These are phyloP conservation scores for Acacia crassicarpa DNA, from an alignment of 306 rosid species.

Conservation along the genomic window DNA sequence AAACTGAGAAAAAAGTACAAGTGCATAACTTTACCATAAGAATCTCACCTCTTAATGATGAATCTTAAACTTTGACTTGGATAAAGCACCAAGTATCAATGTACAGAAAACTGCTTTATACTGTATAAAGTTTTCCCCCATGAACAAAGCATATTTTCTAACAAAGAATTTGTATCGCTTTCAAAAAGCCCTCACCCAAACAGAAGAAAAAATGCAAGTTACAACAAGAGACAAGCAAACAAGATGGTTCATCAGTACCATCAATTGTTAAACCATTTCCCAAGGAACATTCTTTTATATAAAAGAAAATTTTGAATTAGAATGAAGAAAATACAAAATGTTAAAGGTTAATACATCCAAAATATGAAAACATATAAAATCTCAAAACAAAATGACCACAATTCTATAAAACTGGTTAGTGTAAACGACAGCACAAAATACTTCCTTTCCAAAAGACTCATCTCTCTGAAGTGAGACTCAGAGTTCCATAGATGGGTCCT, in stretches of 20 bases:
- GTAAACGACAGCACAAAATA: background rate
- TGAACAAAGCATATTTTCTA: background rate
- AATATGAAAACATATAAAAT: no score
- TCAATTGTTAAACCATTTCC: background rate
- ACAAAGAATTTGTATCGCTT: background rate
- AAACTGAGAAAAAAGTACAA: background rate
- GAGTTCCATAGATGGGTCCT: no score
- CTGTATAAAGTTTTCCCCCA: background rate
- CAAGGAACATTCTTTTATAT: background rate
- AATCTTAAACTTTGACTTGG: background rate
- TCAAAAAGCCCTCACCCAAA: background rate
- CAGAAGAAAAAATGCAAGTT: background rate
- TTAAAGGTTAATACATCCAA: background rate
- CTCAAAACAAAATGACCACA: background rate
- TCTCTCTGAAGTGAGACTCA: no score
- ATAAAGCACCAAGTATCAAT: constrained; percentile 11
- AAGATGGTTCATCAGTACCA: background rate
- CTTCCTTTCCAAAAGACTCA: no score
- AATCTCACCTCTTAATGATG: background rate
- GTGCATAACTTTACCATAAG: background rate
- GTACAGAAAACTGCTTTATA: background rate
- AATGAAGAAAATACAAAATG: background rate
- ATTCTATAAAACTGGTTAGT: background rate
- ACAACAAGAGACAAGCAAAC: background rate
- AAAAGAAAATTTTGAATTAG: background rate